Percentiles rank a stretch among this genome's conserved stretches.
These are phyloP conservation scores for Cyclocybe cylindracea DNA, from an alignment of 768 basidiomycete genomes.

Conservation along the genomic window DNA sequence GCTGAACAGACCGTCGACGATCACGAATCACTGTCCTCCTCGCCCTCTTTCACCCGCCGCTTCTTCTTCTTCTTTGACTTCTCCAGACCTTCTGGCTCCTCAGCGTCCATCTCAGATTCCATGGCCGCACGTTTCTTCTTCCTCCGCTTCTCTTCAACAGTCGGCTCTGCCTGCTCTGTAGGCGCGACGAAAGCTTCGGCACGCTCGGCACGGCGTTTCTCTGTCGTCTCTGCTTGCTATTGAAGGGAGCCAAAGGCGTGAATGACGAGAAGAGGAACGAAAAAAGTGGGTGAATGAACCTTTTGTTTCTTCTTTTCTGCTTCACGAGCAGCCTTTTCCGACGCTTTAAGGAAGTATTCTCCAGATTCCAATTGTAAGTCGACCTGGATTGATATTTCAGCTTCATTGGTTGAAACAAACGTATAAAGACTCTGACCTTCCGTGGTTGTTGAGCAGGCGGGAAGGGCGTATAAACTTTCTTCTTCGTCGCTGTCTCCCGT, in stretches of 20 bases:
- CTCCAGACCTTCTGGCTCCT: slow-evolving; percentile 33
- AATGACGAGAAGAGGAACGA: background rate
- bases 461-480: slow-evolving; percentile 98
- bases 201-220: slow-evolving; percentile 73
- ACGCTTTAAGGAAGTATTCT: slow-evolving; percentile 95
- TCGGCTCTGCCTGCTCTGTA: slow-evolving; percentile 69
- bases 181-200: slow-evolving; percentile 90
- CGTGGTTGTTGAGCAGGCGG: slow-evolving; percentile 92
- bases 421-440: slow-evolving; percentile 58
- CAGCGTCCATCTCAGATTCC: slow-evolving; percentile 36
- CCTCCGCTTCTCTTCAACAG: slow-evolving; percentile 73
- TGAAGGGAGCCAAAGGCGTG: background rate
- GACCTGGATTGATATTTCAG: slow-evolving; percentile 44
- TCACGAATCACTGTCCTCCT: slow-evolving; percentile 16
- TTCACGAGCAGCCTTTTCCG: slow-evolving; percentile 82
- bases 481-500: slow-evolving; percentile 51
- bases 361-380: slow-evolving; percentile 95
- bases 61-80: slow-evolving; percentile 36
- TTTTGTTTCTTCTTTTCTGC: slow-evolving; percentile 74
- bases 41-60: slow-evolving; percentile 27
- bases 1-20: background rate
- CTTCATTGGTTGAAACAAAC: background rate
- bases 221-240: slow-evolving; percentile 79
- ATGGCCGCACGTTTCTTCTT: slow-evolving; percentile 48
- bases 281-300: slow-evolving; percentile 38